Conservation (phyloP, 139 green algal genomes). For the Tetradesmus lagerheimii region DNA sequence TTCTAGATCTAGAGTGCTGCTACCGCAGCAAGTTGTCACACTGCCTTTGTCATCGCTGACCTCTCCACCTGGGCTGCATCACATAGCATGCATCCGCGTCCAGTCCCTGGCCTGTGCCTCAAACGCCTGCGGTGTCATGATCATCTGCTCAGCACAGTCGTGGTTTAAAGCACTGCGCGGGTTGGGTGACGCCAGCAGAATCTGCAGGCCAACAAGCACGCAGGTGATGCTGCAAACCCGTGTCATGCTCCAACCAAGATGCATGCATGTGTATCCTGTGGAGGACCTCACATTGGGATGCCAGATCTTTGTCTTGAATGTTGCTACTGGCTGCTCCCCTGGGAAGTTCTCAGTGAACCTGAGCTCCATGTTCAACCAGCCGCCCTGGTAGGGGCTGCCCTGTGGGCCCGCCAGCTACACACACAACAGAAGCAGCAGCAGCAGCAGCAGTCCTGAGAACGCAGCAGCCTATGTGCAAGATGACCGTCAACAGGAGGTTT, state of each 20-base stretch:
- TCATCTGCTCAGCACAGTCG: not conserved
- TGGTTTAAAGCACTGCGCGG: not conserved
- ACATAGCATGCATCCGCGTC: constrained; percentile 10
- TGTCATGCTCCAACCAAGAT: not conserved
- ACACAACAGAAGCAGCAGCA: not conserved
- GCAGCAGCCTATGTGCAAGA: no score
- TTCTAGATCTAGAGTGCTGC: no score
- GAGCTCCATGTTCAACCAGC: constrained; percentile 33
- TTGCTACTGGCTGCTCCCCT: not conserved
- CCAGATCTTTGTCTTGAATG: constrained; percentile 16
- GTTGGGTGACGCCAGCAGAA: constrained; percentile 20
- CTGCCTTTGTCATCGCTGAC: no score
- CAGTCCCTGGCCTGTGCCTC: not conserved
- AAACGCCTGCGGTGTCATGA: not conserved
- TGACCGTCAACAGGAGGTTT: no score
- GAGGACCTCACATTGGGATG: not conserved
- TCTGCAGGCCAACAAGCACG: constrained; percentile 14
- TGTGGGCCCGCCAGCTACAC: constrained; percentile 19
- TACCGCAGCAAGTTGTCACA: no score
- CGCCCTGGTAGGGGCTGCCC: constrained; percentile 2
- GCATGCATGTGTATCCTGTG: not conserved
- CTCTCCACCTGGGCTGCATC: not conserved
- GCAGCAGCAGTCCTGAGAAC: not conserved
- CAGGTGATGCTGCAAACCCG: not conserved
- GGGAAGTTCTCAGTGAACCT: not conserved